Base-by-base conservation (phyloP, 2,329 filamentous ascomycete genomes). In the Xylariaceae sp. region DNA sequence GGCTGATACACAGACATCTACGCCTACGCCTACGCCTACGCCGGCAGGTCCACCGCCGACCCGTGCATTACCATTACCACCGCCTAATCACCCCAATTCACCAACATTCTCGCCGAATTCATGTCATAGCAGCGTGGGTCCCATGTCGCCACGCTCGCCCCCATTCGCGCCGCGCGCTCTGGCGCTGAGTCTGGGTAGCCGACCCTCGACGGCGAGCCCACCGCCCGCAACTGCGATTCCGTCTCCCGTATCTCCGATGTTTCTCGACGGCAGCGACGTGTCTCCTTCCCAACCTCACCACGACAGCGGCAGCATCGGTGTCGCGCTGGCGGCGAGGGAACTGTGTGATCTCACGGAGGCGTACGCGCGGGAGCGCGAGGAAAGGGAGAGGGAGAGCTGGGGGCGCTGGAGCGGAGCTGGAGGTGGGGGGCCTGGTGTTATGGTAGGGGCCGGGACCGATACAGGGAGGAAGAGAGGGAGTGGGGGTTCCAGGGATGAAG, bases 251-350 rank as follows among this genome's bases (percentile, higher is more conserved):
- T n/a, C n/a, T n/a, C n/a, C n/a, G n/a, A n/a, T n/a, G n/a, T n/a
- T n/a, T n/a, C n/a, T n/a, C n/a, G n/a, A n/a, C n/a, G n/a, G n/a
- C n/a, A n/a, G n/a, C n/a, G n/a, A n/a, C n/a, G n/a, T n/a, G n/a
- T n/a, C n/a, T n/a, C n/a, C n/a, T n/a, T n/a, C n/a, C n/a, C n/a
- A n/a, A n/a, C n/a, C n/a, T n/a, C n/a, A n/a, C n/a, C n/a, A n/a
- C n/a, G n/a, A n/a, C n/a, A n/a, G n/a, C n/a, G n/a, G n/a, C n/a
- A n/a, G n/a, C n/a, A n/a, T n/a, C n/a, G n/a, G n/a, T n/a, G n/a
- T n/a, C n/a, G n/a, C n/a, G 1, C 72, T 73, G 0, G 57, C 61
- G 8, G 45, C 61, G 9, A 50, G 41, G 16, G 59, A 64, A 13
- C 49, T 62, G 9, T 52, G 51, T 18, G 57, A 62, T 3, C 47